phyloP scores from a whole-genome alignment of 306 rosid genomes.

The Mimosa pudica region DNA sequence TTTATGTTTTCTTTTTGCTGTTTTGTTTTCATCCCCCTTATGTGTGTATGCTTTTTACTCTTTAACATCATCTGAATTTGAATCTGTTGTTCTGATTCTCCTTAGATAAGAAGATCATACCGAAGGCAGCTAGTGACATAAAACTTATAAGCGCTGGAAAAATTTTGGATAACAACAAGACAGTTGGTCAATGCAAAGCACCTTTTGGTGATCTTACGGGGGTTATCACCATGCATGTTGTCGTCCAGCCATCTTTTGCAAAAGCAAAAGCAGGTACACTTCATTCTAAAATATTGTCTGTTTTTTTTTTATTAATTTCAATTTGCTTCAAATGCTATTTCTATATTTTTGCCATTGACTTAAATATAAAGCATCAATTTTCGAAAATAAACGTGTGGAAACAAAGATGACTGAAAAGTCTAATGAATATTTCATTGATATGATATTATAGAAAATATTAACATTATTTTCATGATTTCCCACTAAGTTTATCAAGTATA shows the following conservation, averaged over 20 bases:
- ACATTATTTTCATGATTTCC: too few species aligned
- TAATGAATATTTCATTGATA: too few species aligned
- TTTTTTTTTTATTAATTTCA: neutral
- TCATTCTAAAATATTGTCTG: conserved; percentile 28
- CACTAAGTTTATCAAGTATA: neutral
- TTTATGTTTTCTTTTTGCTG: neutral
- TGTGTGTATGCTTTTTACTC: neutral
- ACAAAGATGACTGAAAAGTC: too few species aligned
- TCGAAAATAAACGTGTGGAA: neutral
- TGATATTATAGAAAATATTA: too few species aligned
- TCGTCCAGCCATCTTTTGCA: conserved; percentile 79
- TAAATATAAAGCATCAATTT: neutral
- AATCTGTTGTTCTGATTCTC: conserved; percentile 31
- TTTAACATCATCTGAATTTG: conserved; percentile 24
- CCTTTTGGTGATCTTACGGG: conserved; percentile 78
- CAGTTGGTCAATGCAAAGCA: conserved; percentile 84
- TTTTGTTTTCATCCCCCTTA: conserved; percentile 16
- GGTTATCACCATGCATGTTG: conserved; percentile 90
- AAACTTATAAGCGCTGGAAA: conserved; percentile 81
- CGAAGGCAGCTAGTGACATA: conserved; percentile 79
- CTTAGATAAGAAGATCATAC: conserved; percentile 72
- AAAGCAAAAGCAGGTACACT: conserved; percentile 81
- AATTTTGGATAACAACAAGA: conserved; percentile 86
- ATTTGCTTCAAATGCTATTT: conserved; percentile 24
- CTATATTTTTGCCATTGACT: conserved; percentile 5